Percentiles rank a stretch among this genome's conserved stretches.
Conservation (phyloP, 2,329 filamentous ascomycete genomes). For the Fusarium drepaniforme region DNA sequence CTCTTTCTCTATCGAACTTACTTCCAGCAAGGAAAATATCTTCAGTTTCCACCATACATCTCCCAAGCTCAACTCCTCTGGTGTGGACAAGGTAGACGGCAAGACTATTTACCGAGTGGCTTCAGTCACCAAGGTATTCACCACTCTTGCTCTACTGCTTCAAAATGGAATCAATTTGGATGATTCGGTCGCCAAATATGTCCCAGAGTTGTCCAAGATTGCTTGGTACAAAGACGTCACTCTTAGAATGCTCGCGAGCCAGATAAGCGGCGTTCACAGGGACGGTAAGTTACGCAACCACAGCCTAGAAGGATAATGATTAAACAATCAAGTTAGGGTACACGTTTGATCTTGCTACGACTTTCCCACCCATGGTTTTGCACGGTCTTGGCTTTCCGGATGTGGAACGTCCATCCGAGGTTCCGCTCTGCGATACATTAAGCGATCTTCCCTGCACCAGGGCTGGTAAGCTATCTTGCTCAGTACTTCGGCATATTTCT, state of each 20-base stretch:
- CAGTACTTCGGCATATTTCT: not conserved
- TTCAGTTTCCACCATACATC: not conserved
- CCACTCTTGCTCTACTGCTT: not conserved
- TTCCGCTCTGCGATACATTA: not conserved
- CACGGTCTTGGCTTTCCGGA: not conserved
- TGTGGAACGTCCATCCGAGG: not conserved
- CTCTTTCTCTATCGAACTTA: not conserved
- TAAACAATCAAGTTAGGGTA: not conserved
- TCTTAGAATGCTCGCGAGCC: not conserved
- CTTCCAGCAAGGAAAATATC: not conserved
- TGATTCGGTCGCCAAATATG: not conserved
- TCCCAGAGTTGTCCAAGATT: not conserved
- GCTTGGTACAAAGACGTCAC: not conserved
- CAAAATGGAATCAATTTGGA: not conserved
- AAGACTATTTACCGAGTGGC: slow-evolving; percentile 3
- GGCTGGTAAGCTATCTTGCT: not conserved
- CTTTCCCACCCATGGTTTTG: not conserved
- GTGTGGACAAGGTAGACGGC: not conserved
- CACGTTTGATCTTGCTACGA: not conserved
- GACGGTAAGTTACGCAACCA: not conserved
- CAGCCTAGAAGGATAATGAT: not conserved
- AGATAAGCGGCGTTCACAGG: not conserved
- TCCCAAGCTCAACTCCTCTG: not conserved
- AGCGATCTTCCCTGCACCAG: not conserved
- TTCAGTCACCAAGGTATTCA: not conserved